Conservation (phyloP, 345 rosid genomes). For the Aegle marmelos region DNA sequence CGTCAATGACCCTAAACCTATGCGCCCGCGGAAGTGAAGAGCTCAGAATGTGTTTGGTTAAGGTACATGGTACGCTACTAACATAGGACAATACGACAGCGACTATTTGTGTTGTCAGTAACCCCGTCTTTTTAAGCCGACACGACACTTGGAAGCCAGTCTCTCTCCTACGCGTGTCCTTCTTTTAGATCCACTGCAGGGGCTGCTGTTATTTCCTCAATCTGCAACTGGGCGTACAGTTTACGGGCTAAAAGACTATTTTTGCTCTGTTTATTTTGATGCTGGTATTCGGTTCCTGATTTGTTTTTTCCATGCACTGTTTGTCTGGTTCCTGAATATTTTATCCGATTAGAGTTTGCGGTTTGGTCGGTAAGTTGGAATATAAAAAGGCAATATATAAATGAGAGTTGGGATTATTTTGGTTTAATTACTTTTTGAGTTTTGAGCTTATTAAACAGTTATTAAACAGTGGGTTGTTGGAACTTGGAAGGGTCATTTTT, state of each 20-base stretch:
- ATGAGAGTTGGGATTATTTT: too few species aligned
- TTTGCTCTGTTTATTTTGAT: background rate
- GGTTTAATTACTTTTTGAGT: too few species aligned
- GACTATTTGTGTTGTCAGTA: background rate
- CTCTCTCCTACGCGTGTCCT: background rate
- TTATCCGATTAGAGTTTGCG: background rate
- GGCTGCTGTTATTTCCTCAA: background rate
- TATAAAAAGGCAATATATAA: background rate
- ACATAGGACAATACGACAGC: background rate
- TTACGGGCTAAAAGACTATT: background rate
- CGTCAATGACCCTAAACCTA: background rate
- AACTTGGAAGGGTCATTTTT: background rate
- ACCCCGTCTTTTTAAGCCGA: background rate
- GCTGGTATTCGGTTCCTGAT: background rate
- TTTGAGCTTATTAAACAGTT: background rate
- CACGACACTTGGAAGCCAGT: slow-evolving; percentile 10
- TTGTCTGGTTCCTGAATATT: background rate
- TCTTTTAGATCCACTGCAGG: background rate
- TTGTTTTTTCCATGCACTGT: background rate
- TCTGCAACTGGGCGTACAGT: background rate
- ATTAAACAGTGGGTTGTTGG: background rate
- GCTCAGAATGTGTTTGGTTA: too few species aligned
- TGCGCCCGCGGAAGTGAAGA: background rate
- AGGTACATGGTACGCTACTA: too few species aligned
- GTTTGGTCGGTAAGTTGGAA: background rate